Base-by-base conservation (phyloP, 495 filamentous ascomycete genomes). In the Aspergillus sclerotioniger region DNA sequence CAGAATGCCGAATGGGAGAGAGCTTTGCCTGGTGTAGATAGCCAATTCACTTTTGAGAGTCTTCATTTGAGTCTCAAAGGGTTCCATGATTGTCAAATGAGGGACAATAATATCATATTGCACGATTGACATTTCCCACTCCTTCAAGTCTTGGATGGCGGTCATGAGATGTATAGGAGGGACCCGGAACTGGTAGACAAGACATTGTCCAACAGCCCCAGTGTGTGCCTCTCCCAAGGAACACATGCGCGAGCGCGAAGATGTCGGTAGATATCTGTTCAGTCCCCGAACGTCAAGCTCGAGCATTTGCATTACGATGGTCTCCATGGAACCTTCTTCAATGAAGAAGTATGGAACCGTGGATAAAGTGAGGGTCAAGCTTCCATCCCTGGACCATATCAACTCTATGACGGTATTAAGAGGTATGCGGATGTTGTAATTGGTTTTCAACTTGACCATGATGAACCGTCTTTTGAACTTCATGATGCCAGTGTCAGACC, bases 381-480 rank as follows among this genome's bases (percentile, higher is more conserved):
- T 54, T 9, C 56, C 59, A 16, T 49, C 13, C 2, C 7, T n/a
- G 8, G 33, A 57, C 37, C 58, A 62, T 10, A 62, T 51, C 20
- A 67, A 16, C 8, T 59, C 56, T 9, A 57, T n/a, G 21, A 65
- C 44, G n/a, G 58, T 58, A 15, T 55, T 56, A 19, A 62, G 25
- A 5, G 65, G 56, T 28, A 70, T 62, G 16, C 60, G 37, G 41
- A 72, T 65, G 0, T 54, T 19, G 17, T 20, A 19, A 3, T 7
- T 33, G 19, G 46, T 32, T 1, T 41, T 25, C 32, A 62, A n/a
- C 15, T 58, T 60, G 3, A 64, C 59, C 15, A 60, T 54, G n/a
- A 67, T 50, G 37, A 53, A 60, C 9, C 62, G 56, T 49, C 58
- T 62, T 12, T 71, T 71, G 62, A 87, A 86, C 46, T 71, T 75